Evolutionary conservation across 257 asterid species (phyloP).

Genomic region (Craterostigma plantagineum): DNA sequence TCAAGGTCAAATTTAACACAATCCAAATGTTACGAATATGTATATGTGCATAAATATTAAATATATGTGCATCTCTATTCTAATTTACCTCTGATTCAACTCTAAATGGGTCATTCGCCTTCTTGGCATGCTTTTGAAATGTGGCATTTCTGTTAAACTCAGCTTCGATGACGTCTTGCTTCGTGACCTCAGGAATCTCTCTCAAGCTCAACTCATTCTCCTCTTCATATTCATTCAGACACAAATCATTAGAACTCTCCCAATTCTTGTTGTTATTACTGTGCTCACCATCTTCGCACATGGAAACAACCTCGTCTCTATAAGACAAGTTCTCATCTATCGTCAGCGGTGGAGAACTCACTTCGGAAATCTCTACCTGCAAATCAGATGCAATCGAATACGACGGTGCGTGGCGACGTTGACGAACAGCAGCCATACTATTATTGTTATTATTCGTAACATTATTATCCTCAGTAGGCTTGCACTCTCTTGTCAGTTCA

Average conservation of each 20-base stretch:
- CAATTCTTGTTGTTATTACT: slow-evolving; percentile 13
- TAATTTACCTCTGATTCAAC: too few species aligned
- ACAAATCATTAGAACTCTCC: slow-evolving; percentile 16
- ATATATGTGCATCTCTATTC: too few species aligned
- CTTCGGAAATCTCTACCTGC: slow-evolving; percentile 78
- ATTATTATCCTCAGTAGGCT: slow-evolving; percentile 4
- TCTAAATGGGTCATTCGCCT: too few species aligned
- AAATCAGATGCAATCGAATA: slow-evolving; percentile 76
- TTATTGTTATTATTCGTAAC: slow-evolving; percentile 15
- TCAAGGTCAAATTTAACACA: too few species aligned
- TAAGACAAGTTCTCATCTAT: slow-evolving; percentile 27
- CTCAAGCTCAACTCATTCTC: slow-evolving; percentile 4
- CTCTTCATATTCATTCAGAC: slow-evolving; percentile 14
- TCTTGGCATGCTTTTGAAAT: too few species aligned
- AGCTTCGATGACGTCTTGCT: slow-evolving; percentile 1
- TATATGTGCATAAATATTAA: too few species aligned
- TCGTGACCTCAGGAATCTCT: not conserved
- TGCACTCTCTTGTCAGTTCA: slow-evolving; percentile 10
- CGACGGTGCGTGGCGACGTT: slow-evolving; percentile 24
- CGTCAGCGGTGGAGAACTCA: slow-evolving; percentile 49
- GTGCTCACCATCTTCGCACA: slow-evolving; percentile 13
- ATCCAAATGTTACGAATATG: too few species aligned
- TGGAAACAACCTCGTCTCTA: slow-evolving; percentile 23
- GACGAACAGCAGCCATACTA: slow-evolving; percentile 11
- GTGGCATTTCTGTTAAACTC: not conserved